phyloP scores from a whole-genome alignment of 2,329 filamentous ascomycete genomes.

The Penicillium sp. region DNA sequence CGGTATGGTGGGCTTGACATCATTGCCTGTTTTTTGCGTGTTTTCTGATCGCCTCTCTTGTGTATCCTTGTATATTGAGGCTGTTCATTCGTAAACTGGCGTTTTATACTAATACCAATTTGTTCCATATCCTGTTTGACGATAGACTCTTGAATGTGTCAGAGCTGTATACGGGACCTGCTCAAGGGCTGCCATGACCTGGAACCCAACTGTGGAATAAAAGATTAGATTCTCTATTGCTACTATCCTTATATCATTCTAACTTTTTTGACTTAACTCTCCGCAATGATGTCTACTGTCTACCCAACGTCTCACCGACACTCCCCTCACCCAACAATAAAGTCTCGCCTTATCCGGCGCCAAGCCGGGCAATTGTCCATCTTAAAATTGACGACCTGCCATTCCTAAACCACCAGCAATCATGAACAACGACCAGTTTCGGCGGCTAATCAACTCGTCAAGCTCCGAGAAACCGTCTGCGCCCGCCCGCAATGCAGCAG shows the following conservation, averaged over 20 bases:
- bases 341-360: slow-evolving; percentile 11
- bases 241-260: too few species aligned
- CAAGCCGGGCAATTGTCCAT: slow-evolving; percentile 14
- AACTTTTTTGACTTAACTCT: too few species aligned
- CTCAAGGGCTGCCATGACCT: not conserved
- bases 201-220: not conserved
- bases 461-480: slow-evolving; percentile 9
- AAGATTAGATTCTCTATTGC: not conserved
- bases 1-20: not conserved
- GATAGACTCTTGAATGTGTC: not conserved
- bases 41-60: not conserved
- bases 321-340: not conserved
- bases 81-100: not conserved
- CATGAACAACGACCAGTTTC: slow-evolving; percentile 97
- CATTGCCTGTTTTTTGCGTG: not conserved
- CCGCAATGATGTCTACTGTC: not conserved
- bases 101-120: not conserved
- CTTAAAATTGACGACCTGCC: slow-evolving; percentile 10
- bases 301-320: not conserved
- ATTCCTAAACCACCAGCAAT: slow-evolving; percentile 2
- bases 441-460: slow-evolving; percentile 61
- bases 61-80: slow-evolving; percentile 4
- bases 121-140: not conserved
- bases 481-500: slow-evolving; percentile 25
- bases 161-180: not conserved